phyloP scores from a whole-genome alignment of 192 early-diverging fungal genomes.

The Coemansia guatemalensis region DNA sequence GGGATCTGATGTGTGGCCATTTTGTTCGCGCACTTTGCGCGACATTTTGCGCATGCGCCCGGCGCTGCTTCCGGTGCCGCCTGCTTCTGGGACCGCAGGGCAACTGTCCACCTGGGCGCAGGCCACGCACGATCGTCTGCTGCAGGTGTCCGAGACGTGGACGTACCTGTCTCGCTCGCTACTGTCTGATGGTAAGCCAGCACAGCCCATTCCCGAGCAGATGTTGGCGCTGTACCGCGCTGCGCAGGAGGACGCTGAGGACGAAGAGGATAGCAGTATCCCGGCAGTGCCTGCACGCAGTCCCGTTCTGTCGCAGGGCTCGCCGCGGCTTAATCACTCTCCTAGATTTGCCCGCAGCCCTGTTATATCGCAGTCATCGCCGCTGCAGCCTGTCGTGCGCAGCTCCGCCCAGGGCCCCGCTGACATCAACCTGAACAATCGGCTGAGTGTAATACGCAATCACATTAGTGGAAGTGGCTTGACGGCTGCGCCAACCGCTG shows the following conservation, averaged over 20 bases:
- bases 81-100: background rate
- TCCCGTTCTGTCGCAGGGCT: background rate
- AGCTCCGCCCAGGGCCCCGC: background rate
- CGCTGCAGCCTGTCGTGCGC: background rate
- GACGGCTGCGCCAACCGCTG: slow-evolving; percentile 4
- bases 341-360: background rate
- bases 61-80: background rate
- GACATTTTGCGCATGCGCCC: slow-evolving; percentile 27
- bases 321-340: background rate
- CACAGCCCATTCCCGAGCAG: slow-evolving; percentile 17
- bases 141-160: slow-evolving; percentile 36
- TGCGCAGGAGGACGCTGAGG: slow-evolving; percentile 11
- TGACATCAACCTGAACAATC: background rate
- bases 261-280: background rate
- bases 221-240: slow-evolving; percentile 26
- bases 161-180: slow-evolving; percentile 29
- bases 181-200: slow-evolving; percentile 1
- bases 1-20: slow-evolving; percentile 28
- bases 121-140: background rate
- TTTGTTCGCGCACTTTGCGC: slow-evolving; percentile 37
- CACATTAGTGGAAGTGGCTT: slow-evolving; percentile 11
- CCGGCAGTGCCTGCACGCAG: background rate
- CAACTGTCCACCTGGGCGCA: slow-evolving; percentile 13
- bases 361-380: background rate
- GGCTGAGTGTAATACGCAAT: slow-evolving; percentile 26